A percentile compares a stretch with the other conserved stretches of the same genome.
Conservation (phyloP, 1,139 yeast species). For the Scheffersomyces lignicola region DNA sequence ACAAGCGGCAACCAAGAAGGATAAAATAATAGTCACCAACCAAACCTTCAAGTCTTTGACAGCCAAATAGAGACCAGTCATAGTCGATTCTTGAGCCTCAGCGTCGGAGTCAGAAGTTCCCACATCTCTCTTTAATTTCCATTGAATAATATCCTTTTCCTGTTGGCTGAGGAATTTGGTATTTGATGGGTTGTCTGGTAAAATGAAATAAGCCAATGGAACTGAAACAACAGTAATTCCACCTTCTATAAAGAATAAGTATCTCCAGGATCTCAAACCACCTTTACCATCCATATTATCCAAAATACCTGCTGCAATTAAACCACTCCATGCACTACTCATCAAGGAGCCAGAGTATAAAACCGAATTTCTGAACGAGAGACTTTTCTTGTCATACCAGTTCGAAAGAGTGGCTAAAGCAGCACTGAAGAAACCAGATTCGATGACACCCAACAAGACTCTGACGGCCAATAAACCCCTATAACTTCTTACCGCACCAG, state of each 20-base stretch:
- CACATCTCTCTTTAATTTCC: constrained; percentile 40
- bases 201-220: constrained; percentile 56
- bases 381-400: constrained; percentile 50
- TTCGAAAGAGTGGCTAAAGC: constrained; percentile 48
- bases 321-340: constrained; percentile 83
- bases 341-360: constrained; percentile 66
- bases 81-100: constrained; percentile 32
- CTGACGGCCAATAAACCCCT: constrained; percentile 38
- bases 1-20: constrained; percentile 56
- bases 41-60: constrained; percentile 46
- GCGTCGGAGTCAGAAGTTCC: constrained; percentile 42
- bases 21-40: constrained; percentile 44
- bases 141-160: constrained; percentile 50
- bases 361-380: constrained; percentile 55
- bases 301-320: constrained; percentile 51
- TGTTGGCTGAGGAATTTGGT: constrained; percentile 50
- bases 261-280: constrained; percentile 63
- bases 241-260: constrained; percentile 76
- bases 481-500: constrained; percentile 28
- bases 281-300: constrained; percentile 37
- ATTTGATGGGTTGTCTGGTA: constrained; percentile 69
- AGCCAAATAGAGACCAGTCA: constrained; percentile 41
- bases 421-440: constrained; percentile 61
- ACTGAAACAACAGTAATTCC: constrained; percentile 61
- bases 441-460: constrained; percentile 48